phyloP scores from a whole-genome alignment of 2,329 filamentous ascomycete species.

The Aspergillus nomiae region DNA sequence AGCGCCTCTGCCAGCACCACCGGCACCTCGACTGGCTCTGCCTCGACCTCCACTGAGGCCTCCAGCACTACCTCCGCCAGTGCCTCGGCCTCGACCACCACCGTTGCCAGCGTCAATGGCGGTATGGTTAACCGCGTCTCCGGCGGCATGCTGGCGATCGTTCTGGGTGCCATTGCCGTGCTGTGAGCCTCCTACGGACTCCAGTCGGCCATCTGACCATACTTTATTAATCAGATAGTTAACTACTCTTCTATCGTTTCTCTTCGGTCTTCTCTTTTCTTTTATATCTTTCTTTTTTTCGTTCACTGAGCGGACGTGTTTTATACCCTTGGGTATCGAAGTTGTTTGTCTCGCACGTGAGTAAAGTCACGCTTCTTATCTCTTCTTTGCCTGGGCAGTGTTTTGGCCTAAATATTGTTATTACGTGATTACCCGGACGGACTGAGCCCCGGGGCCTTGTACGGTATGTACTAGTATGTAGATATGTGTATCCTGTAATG shows the following conservation, averaged over 20 bases:
- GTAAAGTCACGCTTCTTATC: constrained; percentile 2
- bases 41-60: constrained; percentile 20
- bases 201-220: background rate
- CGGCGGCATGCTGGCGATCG: constrained; percentile 37
- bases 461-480: constrained; percentile 23
- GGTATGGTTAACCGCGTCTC: constrained; percentile 37
- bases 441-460: constrained; percentile 11
- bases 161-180: constrained; percentile 36
- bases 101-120: constrained; percentile 33
- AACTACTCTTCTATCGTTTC: constrained; percentile 5
- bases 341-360: constrained; percentile 6
- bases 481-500: constrained; percentile 27
- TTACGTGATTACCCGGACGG: constrained; percentile 11
- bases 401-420: constrained; percentile 7
- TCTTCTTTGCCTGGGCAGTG: constrained; percentile 2
- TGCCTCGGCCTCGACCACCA: constrained; percentile 23
- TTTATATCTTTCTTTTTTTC: background rate
- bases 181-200: constrained; percentile 28
- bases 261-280: background rate
- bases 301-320: constrained; percentile 6
- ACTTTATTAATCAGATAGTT: constrained; percentile 4
- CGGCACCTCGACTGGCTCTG: constrained; percentile 5
- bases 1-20: constrained; percentile 17
- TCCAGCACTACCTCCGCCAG: constrained; percentile 26
- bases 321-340: background rate